A percentile compares a stretch with the other conserved stretches of the same genome.
Evolutionary conservation across 345 rosid species (phyloP).

Genomic region (Gynandropsis gynandra): DNA sequence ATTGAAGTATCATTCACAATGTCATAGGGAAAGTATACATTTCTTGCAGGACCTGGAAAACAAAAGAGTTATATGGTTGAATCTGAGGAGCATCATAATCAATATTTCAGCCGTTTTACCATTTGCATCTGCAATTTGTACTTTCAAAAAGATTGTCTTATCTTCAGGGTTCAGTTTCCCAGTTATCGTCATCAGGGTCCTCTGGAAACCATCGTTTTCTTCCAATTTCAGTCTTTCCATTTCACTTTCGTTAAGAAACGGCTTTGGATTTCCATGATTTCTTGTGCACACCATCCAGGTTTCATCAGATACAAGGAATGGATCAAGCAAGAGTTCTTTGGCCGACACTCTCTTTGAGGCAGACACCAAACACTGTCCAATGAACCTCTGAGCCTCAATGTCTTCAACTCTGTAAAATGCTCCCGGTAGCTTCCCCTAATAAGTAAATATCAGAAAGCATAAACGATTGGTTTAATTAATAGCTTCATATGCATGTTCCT

Average conservation of each 20-base stretch:
- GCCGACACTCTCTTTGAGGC: slow-evolving; percentile 66
- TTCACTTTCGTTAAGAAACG: slow-evolving; percentile 47
- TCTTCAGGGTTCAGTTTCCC: slow-evolving; percentile 66
- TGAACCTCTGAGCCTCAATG: slow-evolving; percentile 56
- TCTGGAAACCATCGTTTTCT: slow-evolving; percentile 32
- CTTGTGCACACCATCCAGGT: slow-evolving; percentile 24
- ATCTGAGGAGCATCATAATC: slow-evolving; percentile 8
- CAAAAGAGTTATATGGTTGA: slow-evolving; percentile 6
- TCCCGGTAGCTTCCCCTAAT: slow-evolving; percentile 68
- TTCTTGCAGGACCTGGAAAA: slow-evolving; percentile 40
- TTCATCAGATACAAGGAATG: slow-evolving; percentile 51
- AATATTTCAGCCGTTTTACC: slow-evolving; percentile 28
- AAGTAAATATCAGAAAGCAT: slow-evolving; percentile 9
- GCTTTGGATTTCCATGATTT: slow-evolving; percentile 33
- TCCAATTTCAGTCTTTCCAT: slow-evolving; percentile 43
- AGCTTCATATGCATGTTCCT: slow-evolving; percentile 16
- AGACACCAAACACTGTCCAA: slow-evolving; percentile 52
- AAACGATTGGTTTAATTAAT: slow-evolving; percentile 8
- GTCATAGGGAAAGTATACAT: slow-evolving; percentile 59
- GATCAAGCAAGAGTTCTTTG: slow-evolving; percentile 50
- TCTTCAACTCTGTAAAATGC: slow-evolving; percentile 55
- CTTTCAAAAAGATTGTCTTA: slow-evolving; percentile 57
- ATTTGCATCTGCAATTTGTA: slow-evolving; percentile 44
- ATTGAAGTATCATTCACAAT: slow-evolving; percentile 52
- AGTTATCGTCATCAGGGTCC: slow-evolving; percentile 52